These are phyloP conservation scores for Pestalotiopsis sp. DNA, from an alignment of 2,329 filamentous ascomycete species.

Conservation along the genomic window DNA sequence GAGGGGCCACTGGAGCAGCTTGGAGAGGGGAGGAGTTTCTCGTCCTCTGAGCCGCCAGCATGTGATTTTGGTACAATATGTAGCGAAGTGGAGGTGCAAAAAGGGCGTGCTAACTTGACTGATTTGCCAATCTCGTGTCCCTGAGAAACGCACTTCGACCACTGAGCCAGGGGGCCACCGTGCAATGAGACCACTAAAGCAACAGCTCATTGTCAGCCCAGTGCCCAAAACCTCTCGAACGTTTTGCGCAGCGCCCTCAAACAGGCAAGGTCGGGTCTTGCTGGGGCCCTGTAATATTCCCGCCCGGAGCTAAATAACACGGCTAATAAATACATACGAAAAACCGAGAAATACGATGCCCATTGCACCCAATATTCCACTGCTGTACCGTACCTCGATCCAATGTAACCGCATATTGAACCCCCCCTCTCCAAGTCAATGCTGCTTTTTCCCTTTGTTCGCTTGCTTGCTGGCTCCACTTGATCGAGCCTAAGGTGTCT, in stretches of 20 bases:
- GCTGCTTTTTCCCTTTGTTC: background rate
- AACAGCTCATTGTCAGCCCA: slow-evolving; percentile 7
- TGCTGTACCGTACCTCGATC: background rate
- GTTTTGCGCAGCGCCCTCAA: background rate
- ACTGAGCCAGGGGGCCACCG: background rate
- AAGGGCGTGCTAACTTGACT: background rate
- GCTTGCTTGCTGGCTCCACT: background rate
- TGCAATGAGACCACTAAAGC: slow-evolving; percentile 5
- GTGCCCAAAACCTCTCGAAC: background rate
- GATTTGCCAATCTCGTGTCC: background rate
- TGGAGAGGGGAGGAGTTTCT: background rate
- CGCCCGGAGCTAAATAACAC: background rate
- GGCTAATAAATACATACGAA: no score
- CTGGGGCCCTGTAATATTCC: background rate
- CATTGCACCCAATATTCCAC: no score
- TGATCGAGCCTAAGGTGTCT: background rate
- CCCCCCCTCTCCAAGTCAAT: background rate
- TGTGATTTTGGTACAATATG: background rate
- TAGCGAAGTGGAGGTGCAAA: background rate
- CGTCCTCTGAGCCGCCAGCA: background rate
- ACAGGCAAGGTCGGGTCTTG: background rate
- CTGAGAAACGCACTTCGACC: background rate
- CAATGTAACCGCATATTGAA: background rate
- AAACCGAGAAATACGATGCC: no score
- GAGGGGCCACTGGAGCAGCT: background rate